A percentile compares a stretch with the other conserved stretches of the same genome.
Evolutionary conservation across 208 protist genomes (phyloP).

Genomic region (Leishmania tropica): DNA sequence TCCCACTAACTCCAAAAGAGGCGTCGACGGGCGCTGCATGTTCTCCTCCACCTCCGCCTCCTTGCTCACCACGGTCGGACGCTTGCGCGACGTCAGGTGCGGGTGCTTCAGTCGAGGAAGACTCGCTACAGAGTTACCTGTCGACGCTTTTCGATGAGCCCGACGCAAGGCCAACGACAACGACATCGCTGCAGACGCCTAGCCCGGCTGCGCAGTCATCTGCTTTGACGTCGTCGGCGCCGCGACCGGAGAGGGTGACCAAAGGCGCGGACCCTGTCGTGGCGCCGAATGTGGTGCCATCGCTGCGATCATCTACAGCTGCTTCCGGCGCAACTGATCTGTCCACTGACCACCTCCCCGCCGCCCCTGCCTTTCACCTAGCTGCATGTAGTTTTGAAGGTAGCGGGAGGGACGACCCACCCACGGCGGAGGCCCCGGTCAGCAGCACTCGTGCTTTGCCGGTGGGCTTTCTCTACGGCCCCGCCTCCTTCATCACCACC

Average conservation of each 20-base stretch:
- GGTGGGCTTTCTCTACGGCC: not conserved
- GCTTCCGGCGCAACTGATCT: not conserved
- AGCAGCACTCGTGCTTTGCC: not conserved
- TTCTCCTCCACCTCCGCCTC: not conserved
- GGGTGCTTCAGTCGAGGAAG: not conserved
- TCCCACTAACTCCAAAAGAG: not conserved
- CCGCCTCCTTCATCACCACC: no score
- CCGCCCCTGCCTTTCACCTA: not conserved
- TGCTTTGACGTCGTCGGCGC: not conserved
- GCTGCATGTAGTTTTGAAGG: not conserved
- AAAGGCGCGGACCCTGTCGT: not conserved
- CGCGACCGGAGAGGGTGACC: no score
- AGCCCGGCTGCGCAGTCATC: not conserved
- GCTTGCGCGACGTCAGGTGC: not conserved
- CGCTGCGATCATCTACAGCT: not conserved
- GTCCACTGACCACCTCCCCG: no score
- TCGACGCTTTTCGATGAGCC: conserved; percentile 1
- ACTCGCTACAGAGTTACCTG: conserved; percentile 1
- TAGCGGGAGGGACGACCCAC: not conserved
- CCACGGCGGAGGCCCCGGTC: not conserved
- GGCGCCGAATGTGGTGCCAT: not conserved
- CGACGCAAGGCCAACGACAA: not conserved
- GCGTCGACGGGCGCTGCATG: not conserved
- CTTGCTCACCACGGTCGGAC: not conserved
- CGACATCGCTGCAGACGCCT: not conserved